Percentiles rank a stretch among this genome's conserved stretches.
phyloP scores from a whole-genome alignment of 2,329 filamentous ascomycete species.

The Diaporthe sp. region DNA sequence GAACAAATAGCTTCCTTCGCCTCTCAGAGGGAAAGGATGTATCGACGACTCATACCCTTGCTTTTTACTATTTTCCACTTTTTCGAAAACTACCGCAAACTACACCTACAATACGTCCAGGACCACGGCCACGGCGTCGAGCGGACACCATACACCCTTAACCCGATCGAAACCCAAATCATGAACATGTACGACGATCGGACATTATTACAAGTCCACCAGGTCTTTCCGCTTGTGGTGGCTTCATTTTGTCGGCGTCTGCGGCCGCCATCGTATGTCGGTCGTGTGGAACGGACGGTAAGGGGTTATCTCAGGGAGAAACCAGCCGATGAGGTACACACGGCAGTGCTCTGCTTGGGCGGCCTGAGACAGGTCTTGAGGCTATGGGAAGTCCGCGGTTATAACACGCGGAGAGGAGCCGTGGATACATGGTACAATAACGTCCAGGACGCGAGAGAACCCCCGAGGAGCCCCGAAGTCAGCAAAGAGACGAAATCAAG shows the following conservation, averaged over 20 bases:
- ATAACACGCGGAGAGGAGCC: constrained; percentile 69
- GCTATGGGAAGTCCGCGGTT: constrained; percentile 76
- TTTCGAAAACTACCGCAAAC: constrained; percentile 73
- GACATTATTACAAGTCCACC: constrained; percentile 72
- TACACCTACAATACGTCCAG: constrained; percentile 69
- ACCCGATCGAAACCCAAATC: constrained; percentile 72
- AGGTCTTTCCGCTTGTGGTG: constrained; percentile 74
- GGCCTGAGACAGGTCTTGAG: constrained; percentile 73
- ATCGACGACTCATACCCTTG: constrained; percentile 71
- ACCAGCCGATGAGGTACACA: constrained; percentile 72
- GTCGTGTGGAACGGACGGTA: constrained; percentile 71
- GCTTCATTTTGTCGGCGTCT: constrained; percentile 74
- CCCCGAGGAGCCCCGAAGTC: constrained; percentile 51
- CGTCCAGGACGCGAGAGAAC: constrained; percentile 48
- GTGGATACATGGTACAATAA: constrained; percentile 72
- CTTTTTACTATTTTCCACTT: constrained; percentile 77
- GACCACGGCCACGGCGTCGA: constrained; percentile 66
- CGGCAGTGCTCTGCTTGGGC: constrained; percentile 70
- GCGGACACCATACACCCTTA: constrained; percentile 68
- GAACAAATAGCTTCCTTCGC: constrained; percentile 68
- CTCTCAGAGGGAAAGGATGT: constrained; percentile 73
- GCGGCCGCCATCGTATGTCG: constrained; percentile 74
- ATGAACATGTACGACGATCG: constrained; percentile 76
- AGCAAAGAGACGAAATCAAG: constrained; percentile 62
- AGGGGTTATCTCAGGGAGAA: constrained; percentile 74